phyloP scores from a whole-genome alignment of 495 filamentous ascomycete species.

The Wilcoxina mikolae region DNA sequence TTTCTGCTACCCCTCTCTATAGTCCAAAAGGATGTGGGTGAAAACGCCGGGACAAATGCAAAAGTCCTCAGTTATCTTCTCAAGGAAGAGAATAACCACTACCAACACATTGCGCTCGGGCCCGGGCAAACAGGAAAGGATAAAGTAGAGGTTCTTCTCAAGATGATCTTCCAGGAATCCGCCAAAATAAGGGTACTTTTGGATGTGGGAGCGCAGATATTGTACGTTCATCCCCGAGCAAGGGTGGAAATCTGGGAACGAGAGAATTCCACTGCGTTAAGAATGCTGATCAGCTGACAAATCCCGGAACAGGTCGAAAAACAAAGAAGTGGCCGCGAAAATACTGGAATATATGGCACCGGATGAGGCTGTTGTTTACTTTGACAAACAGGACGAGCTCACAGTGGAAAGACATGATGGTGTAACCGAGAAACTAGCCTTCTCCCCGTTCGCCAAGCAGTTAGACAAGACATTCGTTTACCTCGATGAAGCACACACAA shows the following conservation, averaged over 20 bases:
- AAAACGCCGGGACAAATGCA: constrained; percentile 49
- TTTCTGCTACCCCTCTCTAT: constrained; percentile 43
- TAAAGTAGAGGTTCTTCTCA: constrained; percentile 36
- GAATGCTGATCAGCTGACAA: too few species aligned
- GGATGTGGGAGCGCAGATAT: constrained; percentile 59
- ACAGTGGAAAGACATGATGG: constrained; percentile 35
- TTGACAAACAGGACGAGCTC: constrained; percentile 39
- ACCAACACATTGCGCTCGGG: constrained; percentile 6
- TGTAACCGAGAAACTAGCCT: constrained; percentile 36
- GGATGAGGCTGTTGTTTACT: constrained; percentile 40
- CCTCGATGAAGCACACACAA: constrained; percentile 60
- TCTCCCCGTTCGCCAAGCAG: constrained; percentile 46
- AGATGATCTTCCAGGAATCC: constrained; percentile 31
- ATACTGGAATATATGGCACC: constrained; percentile 34
- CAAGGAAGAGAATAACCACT: constrained; percentile 39
- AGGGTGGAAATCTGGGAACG: too few species aligned
- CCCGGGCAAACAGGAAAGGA: constrained; percentile 7
- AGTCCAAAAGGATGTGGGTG: constrained; percentile 40
- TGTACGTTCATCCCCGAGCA: too few species aligned
- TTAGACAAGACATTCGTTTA: constrained; percentile 53
- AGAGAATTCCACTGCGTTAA: too few species aligned
- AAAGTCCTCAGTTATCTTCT: constrained; percentile 46
- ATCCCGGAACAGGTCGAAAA: too few species aligned
- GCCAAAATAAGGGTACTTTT: constrained; percentile 45
- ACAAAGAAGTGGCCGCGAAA: constrained; percentile 37